Evolutionary conservation across 305 asterid species (phyloP).

Genomic region (Coffea humblotiana): DNA sequence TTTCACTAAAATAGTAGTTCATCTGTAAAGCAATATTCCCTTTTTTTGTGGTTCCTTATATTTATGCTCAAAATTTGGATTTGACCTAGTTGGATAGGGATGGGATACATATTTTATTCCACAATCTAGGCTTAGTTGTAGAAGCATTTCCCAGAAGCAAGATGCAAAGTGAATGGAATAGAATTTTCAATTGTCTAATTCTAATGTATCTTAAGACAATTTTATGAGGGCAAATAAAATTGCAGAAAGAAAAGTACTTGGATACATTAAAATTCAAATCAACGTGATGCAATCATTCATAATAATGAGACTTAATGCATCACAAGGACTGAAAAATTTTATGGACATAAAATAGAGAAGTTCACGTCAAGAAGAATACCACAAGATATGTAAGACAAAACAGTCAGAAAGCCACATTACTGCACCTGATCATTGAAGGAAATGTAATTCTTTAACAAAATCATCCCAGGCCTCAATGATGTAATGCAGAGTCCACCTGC

Average conservation of each 20-base stretch:
- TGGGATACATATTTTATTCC: no score
- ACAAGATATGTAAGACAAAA: not conserved
- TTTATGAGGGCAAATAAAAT: not conserved
- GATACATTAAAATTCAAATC: not conserved
- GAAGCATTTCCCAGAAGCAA: no score
- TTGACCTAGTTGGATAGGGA: no score
- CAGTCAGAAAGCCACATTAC: not conserved
- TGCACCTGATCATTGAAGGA: constrained; percentile 61
- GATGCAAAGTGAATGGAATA: no score
- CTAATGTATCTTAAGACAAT: no score
- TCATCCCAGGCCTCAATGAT: constrained; percentile 64
- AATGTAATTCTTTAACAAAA: constrained; percentile 57
- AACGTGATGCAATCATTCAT: not conserved
- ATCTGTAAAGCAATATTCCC: no score
- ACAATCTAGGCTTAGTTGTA: no score
- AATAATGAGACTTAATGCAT: not conserved
- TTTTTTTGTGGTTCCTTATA: no score
- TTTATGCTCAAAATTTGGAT: no score
- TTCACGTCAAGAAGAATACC: not conserved
- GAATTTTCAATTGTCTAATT: no score
- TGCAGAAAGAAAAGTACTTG: not conserved
- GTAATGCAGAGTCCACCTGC: constrained; percentile 34
- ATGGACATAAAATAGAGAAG: not conserved
- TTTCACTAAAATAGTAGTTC: no score
- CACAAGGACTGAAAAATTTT: not conserved